These are phyloP conservation scores for Daldinia loculata DNA, from an alignment of 495 filamentous ascomycete genomes.

Conservation along the genomic window DNA sequence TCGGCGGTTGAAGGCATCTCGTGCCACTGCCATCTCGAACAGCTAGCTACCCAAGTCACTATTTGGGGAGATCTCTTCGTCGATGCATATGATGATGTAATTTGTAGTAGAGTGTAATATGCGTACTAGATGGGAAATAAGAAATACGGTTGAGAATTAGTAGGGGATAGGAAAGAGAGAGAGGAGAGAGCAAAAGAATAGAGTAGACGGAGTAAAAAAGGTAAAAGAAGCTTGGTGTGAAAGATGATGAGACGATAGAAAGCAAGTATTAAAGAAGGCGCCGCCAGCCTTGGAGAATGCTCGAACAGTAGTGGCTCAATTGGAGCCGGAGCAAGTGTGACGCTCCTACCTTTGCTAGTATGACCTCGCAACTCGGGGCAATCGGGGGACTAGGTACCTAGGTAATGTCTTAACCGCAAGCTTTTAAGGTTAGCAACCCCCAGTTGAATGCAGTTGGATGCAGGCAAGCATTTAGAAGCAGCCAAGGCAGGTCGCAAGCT, in stretches of 20 bases:
- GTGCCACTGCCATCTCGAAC: slow-evolving; percentile 44
- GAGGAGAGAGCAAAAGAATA: not conserved
- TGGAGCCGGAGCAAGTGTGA: slow-evolving; percentile 23
- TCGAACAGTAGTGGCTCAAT: slow-evolving; percentile 30
- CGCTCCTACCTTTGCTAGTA: slow-evolving; percentile 26
- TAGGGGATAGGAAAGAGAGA: not conserved
- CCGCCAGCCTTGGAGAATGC: slow-evolving; percentile 34
- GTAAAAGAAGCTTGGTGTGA: not conserved
- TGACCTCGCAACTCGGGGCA: slow-evolving; percentile 27
- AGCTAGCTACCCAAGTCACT: slow-evolving; percentile 39
- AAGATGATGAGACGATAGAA: slow-evolving; percentile 18
- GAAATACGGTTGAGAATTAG: not conserved
- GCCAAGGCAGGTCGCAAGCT: slow-evolving; percentile 4
- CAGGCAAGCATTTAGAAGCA: slow-evolving; percentile 5
- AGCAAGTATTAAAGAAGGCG: slow-evolving; percentile 10
- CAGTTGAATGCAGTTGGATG: slow-evolving; percentile 6
- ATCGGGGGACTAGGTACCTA: slow-evolving; percentile 18
- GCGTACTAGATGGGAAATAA: slow-evolving; percentile 6
- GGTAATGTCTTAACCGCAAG: slow-evolving; percentile 6
- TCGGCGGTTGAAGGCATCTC: slow-evolving; percentile 53
- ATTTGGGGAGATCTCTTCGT: slow-evolving; percentile 19
- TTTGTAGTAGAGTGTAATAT: slow-evolving; percentile 1
- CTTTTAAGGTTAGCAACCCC: slow-evolving; percentile 17
- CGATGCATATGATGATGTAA: slow-evolving; percentile 44
- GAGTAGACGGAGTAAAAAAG: not conserved